Conservation (phyloP, 257 asterid species). For the Anisodus tanguticus region DNA sequence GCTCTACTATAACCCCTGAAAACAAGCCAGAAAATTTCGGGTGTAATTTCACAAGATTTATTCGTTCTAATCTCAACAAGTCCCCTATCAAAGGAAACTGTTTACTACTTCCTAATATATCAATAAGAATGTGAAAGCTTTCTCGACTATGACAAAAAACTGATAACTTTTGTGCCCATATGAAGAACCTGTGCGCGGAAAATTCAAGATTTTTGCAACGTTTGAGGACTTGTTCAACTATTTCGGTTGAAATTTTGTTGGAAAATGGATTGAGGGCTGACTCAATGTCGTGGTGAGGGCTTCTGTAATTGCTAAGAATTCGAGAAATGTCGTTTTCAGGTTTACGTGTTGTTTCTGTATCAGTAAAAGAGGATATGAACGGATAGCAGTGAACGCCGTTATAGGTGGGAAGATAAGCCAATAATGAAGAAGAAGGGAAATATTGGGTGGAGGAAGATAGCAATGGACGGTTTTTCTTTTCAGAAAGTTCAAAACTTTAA, state of each 20-base stretch:
- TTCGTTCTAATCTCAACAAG: conserved; percentile 55
- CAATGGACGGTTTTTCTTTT: conserved; percentile 32
- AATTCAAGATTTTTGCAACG: conserved; percentile 82
- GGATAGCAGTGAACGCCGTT: conserved; percentile 31
- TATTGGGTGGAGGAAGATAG: conserved; percentile 29
- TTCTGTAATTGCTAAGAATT: conserved; percentile 76
- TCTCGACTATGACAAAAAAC: conserved; percentile 67
- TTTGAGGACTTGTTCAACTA: conserved; percentile 81
- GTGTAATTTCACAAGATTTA: conserved; percentile 49
- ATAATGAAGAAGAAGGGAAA: conserved; percentile 15
- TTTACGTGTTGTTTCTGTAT: conserved; percentile 23
- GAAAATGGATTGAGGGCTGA: conserved; percentile 76
- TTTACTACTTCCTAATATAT: conserved; percentile 73
- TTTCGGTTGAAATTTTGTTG: conserved; percentile 44
- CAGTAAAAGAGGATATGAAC: conserved; percentile 36
- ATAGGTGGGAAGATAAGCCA: conserved; percentile 18
- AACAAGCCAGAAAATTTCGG: conserved; percentile 65
- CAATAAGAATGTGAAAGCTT: conserved; percentile 72
- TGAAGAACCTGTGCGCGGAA: conserved; percentile 89
- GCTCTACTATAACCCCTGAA: conserved; percentile 77
- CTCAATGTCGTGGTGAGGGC: conserved; percentile 82
- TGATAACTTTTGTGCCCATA: conserved; percentile 71
- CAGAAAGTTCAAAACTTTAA: neutral
- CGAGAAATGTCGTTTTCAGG: conserved; percentile 65
- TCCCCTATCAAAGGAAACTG: conserved; percentile 91